Conservation (phyloP, 1,139 yeast species). For the Pichia inconspicua region DNA sequence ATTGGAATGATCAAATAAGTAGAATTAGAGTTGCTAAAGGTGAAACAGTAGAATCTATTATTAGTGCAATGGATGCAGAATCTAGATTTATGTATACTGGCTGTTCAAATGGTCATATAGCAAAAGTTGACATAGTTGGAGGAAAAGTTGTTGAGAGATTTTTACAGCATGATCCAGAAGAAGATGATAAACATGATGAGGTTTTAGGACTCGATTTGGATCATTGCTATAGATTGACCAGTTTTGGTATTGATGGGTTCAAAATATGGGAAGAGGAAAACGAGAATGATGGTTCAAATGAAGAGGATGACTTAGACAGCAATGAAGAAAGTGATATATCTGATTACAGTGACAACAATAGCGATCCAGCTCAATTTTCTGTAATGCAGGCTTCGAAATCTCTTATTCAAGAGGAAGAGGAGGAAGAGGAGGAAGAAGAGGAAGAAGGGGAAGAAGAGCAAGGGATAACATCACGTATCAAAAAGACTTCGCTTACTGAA, state of each 20-base stretch:
- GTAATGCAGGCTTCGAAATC: no score
- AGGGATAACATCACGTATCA: slow-evolving; percentile 5
- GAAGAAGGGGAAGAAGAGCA: slow-evolving; percentile 14
- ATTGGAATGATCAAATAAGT: slow-evolving; percentile 70
- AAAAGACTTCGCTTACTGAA: slow-evolving; percentile 1
- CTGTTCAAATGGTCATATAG: slow-evolving; percentile 71
- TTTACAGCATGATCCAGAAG: slow-evolving; percentile 47
- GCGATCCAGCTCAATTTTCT: neutral
- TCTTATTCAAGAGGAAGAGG: slow-evolving; percentile 1
- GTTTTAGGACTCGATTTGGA: slow-evolving; percentile 74
- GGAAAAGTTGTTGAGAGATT: slow-evolving; percentile 64
- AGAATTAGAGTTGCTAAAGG: slow-evolving; percentile 63
- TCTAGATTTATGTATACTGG: slow-evolving; percentile 73
- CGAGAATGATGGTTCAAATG: slow-evolving; percentile 25
- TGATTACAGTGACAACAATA: slow-evolving; percentile 1
- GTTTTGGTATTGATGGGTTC: slow-evolving; percentile 76
- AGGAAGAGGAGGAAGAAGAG: slow-evolving; percentile 17
- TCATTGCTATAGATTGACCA: slow-evolving; percentile 64
- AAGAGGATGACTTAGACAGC: slow-evolving; percentile 14
- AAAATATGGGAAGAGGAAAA: slow-evolving; percentile 55
- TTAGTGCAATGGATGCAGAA: slow-evolving; percentile 70
- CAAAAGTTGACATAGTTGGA: slow-evolving; percentile 54
- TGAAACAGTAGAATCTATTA: slow-evolving; percentile 71
- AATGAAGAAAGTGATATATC: slow-evolving; percentile 18
- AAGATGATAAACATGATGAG: slow-evolving; percentile 29